Conservation (phyloP, 805 yeast genomes). For the Candida krabiensis region DNA sequence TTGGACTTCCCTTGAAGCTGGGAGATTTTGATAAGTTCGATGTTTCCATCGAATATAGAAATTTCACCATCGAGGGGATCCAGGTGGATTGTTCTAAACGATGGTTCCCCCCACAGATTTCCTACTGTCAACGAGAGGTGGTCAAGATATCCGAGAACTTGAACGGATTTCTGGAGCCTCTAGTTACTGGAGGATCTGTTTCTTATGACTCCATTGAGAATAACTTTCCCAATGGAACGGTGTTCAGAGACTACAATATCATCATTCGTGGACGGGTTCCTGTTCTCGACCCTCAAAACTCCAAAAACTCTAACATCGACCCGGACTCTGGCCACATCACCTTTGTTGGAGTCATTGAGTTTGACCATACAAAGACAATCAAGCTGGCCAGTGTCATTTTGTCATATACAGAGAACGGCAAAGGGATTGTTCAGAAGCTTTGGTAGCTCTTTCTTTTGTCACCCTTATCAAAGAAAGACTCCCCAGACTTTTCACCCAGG, state of each 20-base stretch:
- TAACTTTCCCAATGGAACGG: constrained; percentile 21
- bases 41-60: constrained; percentile 30
- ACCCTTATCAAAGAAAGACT: too few species aligned
- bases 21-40: constrained; percentile 30
- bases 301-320: constrained; percentile 18
- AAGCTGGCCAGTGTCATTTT: constrained; percentile 28
- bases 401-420: constrained; percentile 27
- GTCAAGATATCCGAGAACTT: constrained; percentile 26
- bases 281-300: constrained; percentile 17
- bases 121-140: constrained; percentile 25
- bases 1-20: constrained; percentile 34
- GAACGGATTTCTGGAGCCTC: constrained; percentile 33
- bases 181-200: constrained; percentile 21
- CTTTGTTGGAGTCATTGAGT: constrained; percentile 35
- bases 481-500: neutral
- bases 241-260: constrained; percentile 30
- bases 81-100: constrained; percentile 31
- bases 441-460: too few species aligned
- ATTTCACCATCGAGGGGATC: constrained; percentile 31
- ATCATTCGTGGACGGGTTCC: constrained; percentile 31
- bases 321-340: constrained; percentile 30
- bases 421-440: constrained; percentile 28
- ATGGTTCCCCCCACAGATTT: constrained; percentile 29
- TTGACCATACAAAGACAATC: constrained; percentile 36
- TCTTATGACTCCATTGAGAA: constrained; percentile 26